phyloP scores from a whole-genome alignment of 1,139 yeast species.

The Geotrichum phurueaensis region DNA sequence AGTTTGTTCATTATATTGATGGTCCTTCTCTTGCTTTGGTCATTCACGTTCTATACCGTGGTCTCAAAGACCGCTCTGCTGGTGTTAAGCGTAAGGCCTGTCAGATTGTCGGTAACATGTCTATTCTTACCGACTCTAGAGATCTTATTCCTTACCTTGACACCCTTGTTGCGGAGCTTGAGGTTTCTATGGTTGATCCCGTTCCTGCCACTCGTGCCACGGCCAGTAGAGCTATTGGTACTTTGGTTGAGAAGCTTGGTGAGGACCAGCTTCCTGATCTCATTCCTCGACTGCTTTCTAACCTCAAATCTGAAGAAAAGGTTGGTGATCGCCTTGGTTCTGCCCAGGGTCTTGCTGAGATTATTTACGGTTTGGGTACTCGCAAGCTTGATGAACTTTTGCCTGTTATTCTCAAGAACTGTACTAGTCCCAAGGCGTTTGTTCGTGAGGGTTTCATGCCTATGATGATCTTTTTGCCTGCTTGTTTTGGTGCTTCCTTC shows the following conservation, averaged over 20 bases:
- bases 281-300: conserved; percentile 70
- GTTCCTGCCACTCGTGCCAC: conserved; percentile 96
- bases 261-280: conserved; percentile 93
- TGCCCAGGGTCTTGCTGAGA: conserved; percentile 95
- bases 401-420: conserved; percentile 72
- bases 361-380: conserved; percentile 83
- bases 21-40: conserved; percentile 95
- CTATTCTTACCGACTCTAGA: conserved; percentile 82
- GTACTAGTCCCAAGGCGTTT: conserved; percentile 58
- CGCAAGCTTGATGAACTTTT: conserved; percentile 80
- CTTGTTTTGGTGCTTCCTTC: conserved; percentile 88
- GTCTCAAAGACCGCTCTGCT: conserved; percentile 91
- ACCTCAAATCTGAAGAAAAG: conserved; percentile 72
- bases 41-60: conserved; percentile 90
- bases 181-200: conserved; percentile 95
- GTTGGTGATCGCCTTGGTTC: conserved; percentile 94
- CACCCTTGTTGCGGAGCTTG: conserved; percentile 72
- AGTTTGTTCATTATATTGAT: conserved; percentile 94
- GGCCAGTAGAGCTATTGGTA: conserved; percentile 95
- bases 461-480: conserved; percentile 79
- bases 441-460: conserved; percentile 94
- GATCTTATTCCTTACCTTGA: conserved; percentile 82
- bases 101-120: conserved; percentile 98
- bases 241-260: conserved; percentile 91
- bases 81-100: conserved; percentile 89